These are phyloP conservation scores for Verruconis gallopava DNA, from an alignment of 2,329 filamentous ascomycete genomes.

Conservation along the genomic window DNA sequence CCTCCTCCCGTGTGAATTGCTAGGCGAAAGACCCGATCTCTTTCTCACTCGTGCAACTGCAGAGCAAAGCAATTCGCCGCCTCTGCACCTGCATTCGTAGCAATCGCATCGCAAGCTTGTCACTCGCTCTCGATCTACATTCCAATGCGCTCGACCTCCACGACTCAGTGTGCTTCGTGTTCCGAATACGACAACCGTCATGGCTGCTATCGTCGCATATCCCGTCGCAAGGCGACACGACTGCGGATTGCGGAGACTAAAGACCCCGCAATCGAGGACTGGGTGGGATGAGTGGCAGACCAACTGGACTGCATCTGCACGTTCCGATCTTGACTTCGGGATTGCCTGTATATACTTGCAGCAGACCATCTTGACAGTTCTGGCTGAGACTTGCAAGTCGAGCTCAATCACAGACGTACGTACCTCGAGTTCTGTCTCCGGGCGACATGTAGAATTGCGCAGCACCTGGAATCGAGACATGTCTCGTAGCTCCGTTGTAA, in stretches of 20 bases:
- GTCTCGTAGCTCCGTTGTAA: background rate
- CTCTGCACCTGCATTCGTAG: background rate
- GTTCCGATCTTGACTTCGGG: slow-evolving; percentile 4
- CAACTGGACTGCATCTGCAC: slow-evolving; percentile 21
- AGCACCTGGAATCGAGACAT: no score
- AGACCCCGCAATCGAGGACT: slow-evolving; percentile 31
- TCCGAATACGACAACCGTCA: slow-evolving; percentile 21
- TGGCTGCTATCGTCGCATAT: slow-evolving; percentile 33
- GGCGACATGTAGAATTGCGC: no score
- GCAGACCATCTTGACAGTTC: background rate
- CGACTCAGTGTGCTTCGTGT: slow-evolving; percentile 14
- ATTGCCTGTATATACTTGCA: slow-evolving; percentile 6
- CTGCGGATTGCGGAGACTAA: slow-evolving; percentile 29
- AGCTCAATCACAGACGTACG: background rate
- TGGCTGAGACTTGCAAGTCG: background rate
- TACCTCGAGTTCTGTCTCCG: no score
- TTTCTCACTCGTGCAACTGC: background rate
- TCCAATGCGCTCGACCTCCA: slow-evolving; percentile 11
- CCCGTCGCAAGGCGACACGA: slow-evolving; percentile 27
- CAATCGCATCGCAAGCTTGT: slow-evolving; percentile 11
- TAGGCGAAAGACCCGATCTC: background rate
- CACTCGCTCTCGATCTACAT: slow-evolving; percentile 5
- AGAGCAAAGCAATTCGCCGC: background rate
- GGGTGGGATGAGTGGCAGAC: slow-evolving; percentile 30
- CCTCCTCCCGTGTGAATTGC: background rate